Percentiles rank a stretch among this genome's conserved stretches.
Evolutionary conservation across 2,329 filamentous ascomycete genomes (phyloP).

Genomic region (Neopestalotiopsis rosae): DNA sequence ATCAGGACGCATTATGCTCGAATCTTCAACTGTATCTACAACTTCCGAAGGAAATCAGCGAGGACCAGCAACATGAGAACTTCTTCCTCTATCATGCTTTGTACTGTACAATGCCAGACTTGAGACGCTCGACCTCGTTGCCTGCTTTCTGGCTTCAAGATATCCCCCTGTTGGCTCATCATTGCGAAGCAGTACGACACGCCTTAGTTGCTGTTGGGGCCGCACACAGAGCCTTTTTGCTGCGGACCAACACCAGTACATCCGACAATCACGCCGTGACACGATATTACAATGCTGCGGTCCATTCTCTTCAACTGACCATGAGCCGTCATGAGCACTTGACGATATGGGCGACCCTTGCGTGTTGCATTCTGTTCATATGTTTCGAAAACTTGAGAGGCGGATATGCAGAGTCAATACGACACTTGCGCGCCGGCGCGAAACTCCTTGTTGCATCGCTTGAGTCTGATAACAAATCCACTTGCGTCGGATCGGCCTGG

Average conservation of each 20-base stretch:
- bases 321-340: not conserved
- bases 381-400: not conserved
- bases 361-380: slow-evolving; percentile 1
- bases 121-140: not conserved
- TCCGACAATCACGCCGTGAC: not conserved
- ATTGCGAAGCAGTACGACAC: not conserved
- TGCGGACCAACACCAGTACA: not conserved
- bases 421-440: not conserved
- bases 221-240: not conserved
- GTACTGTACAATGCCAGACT: not conserved
- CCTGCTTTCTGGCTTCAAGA: not conserved
- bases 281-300: not conserved
- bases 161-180: not conserved
- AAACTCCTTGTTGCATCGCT: not conserved
- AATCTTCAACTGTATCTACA: no score
- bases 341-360: not conserved
- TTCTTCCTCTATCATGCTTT: not conserved
- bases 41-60: not conserved
- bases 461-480: not conserved
- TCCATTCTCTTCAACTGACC: not conserved
- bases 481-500: not conserved
- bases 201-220: not conserved
- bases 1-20: no score
- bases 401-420: not conserved
- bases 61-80: not conserved